Evolutionary conservation across 164 flowering plant species (phyloP), one percentile per base, ranked within the genome.

Genomic region (Vitis cinerea): DNA sequence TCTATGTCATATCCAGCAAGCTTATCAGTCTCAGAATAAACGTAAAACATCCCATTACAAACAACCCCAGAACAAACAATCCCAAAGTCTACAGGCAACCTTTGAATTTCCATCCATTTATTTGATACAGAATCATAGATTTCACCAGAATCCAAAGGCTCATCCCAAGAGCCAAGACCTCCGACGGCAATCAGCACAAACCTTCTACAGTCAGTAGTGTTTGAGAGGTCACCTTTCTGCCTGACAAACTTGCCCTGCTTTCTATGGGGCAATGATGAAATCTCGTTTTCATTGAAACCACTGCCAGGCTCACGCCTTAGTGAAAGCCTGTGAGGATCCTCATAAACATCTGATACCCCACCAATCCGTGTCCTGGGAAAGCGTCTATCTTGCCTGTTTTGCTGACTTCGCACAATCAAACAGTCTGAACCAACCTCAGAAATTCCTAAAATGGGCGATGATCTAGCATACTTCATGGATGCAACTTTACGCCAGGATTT

Each of bases 241-340:
- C 81, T 77, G 55, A 68, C 58, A 57, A 72, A 70, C 74, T 74
- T 83, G 70, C 55, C 47, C 16, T 85, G 72, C 66, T 83, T 87
- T 71, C 82, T 79, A 51, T 50, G 71, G 50, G 85, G 65, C 51
- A 72, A 64, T 47, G 68, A 52, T 13, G 76, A 71, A 31, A 74
- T 53, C n/a, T 84, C 95, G 71, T 55, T 75, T 57, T 82, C 92
- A 74, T 74, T 84, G 37, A 78, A 67, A 57, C 83, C 64, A 74
- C 72, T 80, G 57, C 88, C 73, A 16, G 72, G 68, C 54, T 91
- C 94, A 50, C 93, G 91, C 70, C 99, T 85, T 7, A 88, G 73
- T 23, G 98, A 95, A 53, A 95, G 87, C 75, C 93, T 85, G 76
- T 95, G 99, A 68, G 99, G 99, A 83, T 95, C 99, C 78, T 89